Percentiles rank a stretch among this genome's conserved stretches.
Evolutionary conservation across 1,139 yeast genomes (phyloP).

Genomic region (Hyphopichia buzzinii): DNA sequence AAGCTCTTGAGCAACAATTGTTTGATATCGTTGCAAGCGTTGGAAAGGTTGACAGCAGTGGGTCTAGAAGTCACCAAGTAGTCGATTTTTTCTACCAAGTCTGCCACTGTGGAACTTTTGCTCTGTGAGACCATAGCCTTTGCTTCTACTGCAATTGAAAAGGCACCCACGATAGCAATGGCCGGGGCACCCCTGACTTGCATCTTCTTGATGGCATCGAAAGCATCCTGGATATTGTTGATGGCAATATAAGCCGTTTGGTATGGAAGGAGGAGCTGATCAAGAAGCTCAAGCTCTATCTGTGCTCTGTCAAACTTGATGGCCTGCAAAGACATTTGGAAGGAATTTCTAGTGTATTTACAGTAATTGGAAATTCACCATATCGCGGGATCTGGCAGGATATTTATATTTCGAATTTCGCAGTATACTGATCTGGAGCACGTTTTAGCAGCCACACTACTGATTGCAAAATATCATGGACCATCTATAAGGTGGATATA

Average conservation of each 20-base stretch:
- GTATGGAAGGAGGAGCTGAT: conserved; percentile 82
- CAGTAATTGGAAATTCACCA: too few relatives aligned
- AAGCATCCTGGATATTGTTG: conserved; percentile 67
- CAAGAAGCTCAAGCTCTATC: conserved; percentile 59
- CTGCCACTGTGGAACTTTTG: conserved; percentile 13
- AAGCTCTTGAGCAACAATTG: conserved; percentile 24
- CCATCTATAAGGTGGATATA: too few relatives aligned
- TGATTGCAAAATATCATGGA: too few relatives aligned
- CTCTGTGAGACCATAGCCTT: conserved; percentile 16
- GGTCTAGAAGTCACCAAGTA: conserved; percentile 80
- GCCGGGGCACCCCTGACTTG: conserved; percentile 99
- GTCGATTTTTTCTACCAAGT: conserved; percentile 50
- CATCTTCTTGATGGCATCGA: conserved; percentile 79
- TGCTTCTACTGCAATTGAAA: conserved; percentile 77
- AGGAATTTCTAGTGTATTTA: too few relatives aligned
- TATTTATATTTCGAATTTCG: too few relatives aligned
- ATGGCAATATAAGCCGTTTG: conserved; percentile 66
- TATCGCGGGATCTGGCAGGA: too few relatives aligned
- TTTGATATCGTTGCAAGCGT: conserved; percentile 67
- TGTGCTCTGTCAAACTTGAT: conserved; percentile 58
- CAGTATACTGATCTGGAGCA: too few relatives aligned
- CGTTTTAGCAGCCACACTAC: too few relatives aligned
- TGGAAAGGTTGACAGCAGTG: conserved; percentile 89
- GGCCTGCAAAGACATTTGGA: too few relatives aligned
- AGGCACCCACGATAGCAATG: conserved; percentile 90